Percentiles rank a stretch among this genome's conserved stretches.
phyloP scores from a whole-genome alignment of 176 grass and related monocot genomes.

The Bolboschoenus planiculmis region DNA sequence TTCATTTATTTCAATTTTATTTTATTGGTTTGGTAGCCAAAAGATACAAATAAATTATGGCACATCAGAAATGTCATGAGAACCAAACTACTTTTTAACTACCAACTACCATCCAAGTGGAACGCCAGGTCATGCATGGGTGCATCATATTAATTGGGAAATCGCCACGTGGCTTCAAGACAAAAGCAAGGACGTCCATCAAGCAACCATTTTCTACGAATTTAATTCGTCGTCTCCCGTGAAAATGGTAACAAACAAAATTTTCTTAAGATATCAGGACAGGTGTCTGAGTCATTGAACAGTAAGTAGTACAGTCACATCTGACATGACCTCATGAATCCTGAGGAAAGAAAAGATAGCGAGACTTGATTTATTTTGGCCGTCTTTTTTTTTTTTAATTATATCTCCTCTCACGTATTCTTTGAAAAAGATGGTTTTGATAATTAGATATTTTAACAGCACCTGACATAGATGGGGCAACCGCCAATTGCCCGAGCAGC shows the following conservation, averaged over 20 bases:
- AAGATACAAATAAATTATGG: not conserved
- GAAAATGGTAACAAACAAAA: not conserved
- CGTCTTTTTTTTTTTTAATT: not conserved
- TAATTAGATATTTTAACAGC: constrained; percentile 1
- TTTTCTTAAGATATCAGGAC: not conserved
- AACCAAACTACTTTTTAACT: not conserved
- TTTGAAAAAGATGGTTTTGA: not conserved
- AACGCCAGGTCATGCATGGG: not conserved
- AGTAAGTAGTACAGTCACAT: not conserved
- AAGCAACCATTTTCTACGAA: not conserved
- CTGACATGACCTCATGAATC: not conserved
- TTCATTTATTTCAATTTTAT: not conserved
- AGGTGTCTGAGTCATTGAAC: not conserved
- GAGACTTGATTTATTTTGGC: not conserved
- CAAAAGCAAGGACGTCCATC: not conserved
- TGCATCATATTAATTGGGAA: not conserved
- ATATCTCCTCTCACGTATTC: too few species aligned
- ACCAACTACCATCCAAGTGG: not conserved
- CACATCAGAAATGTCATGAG: not conserved
- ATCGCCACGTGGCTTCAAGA: not conserved
- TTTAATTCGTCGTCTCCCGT: not conserved
- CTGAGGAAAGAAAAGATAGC: not conserved
- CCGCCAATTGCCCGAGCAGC: constrained; percentile 61
- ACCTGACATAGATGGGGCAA: constrained; percentile 61
- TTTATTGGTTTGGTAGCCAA: not conserved